These are phyloP conservation scores for Acanthamoeba lenticulata DNA, from an alignment of 208 protist genomes.

Conservation along the genomic window DNA sequence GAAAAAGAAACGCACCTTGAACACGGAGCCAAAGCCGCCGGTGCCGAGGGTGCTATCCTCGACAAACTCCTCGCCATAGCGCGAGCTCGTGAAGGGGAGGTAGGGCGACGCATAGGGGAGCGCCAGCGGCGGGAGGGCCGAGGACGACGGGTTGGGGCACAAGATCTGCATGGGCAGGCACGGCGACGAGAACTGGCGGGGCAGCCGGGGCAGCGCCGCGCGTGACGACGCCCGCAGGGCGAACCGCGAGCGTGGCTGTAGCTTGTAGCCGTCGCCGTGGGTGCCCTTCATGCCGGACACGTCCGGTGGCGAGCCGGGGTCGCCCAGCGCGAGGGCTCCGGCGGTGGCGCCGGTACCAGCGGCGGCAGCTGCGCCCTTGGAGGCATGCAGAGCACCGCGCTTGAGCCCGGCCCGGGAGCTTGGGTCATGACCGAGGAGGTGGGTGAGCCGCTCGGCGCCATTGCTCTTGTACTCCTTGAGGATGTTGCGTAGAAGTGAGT, in stretches of 20 bases:
- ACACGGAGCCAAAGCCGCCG: background rate
- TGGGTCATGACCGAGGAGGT: background rate
- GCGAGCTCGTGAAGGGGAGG: background rate
- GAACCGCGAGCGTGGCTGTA: background rate
- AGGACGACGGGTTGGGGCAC: background rate
- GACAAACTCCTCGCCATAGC: slow-evolving; percentile 6
- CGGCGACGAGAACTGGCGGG: background rate
- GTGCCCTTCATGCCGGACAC: background rate
- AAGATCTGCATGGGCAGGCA: slow-evolving; percentile 1
- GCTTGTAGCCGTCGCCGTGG: background rate
- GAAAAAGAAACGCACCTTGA: too few species aligned
- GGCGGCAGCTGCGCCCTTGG: too few species aligned
- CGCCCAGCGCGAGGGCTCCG: background rate
- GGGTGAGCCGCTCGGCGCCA: background rate
- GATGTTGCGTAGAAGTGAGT: background rate
- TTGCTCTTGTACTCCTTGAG: background rate
- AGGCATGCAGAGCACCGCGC: too few species aligned
- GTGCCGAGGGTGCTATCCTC: slow-evolving; percentile 3
- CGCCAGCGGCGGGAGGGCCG: background rate
- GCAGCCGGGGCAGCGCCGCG: background rate
- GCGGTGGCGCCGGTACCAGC: too few species aligned
- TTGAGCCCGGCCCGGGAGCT: too few species aligned
- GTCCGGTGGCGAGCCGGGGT: background rate
- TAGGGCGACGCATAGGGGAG: background rate
- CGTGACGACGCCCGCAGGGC: background rate